Percentiles rank a stretch among this genome's conserved stretches.
These are phyloP conservation scores for Aspergillus kassunensis DNA, from an alignment of 495 filamentous ascomycete genomes.

Conservation along the genomic window DNA sequence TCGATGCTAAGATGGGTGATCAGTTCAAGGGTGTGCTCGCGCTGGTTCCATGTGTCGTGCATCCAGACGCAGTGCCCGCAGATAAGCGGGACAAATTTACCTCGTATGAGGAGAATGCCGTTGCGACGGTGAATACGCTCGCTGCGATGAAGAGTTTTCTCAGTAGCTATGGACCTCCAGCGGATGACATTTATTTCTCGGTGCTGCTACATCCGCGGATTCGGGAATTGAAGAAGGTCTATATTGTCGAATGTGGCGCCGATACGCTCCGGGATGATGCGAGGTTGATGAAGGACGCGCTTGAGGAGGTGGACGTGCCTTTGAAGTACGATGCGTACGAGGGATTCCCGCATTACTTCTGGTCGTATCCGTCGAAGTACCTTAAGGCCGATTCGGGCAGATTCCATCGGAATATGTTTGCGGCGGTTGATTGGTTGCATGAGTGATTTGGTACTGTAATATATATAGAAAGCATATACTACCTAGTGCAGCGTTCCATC, in stretches of 20 bases:
- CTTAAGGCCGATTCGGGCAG: not conserved
- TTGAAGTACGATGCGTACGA: conserved; percentile 6
- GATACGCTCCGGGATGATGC: conserved; percentile 13
- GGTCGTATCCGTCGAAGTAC: conserved; percentile 4
- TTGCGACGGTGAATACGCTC: conserved; percentile 2
- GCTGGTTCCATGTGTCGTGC: conserved; percentile 2
- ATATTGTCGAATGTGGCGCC: conserved; percentile 7
- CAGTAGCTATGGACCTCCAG: not conserved
- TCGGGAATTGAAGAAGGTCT: conserved; percentile 7
- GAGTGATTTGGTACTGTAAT: not conserved
- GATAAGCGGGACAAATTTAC: not conserved
- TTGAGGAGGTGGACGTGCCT: not conserved
- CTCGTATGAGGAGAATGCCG: conserved; percentile 5
- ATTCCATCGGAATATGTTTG: conserved; percentile 4
- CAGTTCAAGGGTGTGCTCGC: conserved; percentile 7
- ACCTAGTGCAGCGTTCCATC: no score
- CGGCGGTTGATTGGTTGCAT: conserved; percentile 4
- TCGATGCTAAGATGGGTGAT: conserved; percentile 2
- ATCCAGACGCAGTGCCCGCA: conserved; percentile 8
- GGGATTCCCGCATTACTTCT: conserved; percentile 10
- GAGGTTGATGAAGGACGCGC: conserved; percentile 6
- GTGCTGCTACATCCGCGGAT: conserved; percentile 6
- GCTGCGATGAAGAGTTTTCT: conserved; percentile 2
- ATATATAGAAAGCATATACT: no score
- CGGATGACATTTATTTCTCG: conserved; percentile 5